Base-by-base conservation (phyloP, 139 green algal genomes). In the Micractinium conductrix region DNA sequence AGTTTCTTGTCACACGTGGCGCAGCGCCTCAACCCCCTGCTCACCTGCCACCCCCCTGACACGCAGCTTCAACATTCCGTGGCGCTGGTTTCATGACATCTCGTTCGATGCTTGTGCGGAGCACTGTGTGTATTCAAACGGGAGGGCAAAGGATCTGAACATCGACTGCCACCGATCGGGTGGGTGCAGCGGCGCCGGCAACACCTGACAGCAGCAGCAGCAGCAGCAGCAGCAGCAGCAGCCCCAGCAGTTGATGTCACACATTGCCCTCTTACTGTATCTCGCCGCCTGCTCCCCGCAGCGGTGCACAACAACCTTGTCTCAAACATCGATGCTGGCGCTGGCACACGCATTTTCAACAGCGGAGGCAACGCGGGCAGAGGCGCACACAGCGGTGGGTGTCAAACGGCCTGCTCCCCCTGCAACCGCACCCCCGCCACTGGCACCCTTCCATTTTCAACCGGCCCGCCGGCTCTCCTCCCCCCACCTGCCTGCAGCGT, bases 111-210 rank as follows among this genome's bases (percentile, higher is more conserved):
- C 76, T 5, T 71, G 72, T 45, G 58, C 76, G 7, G 76, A 71
- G 38, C 28, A 40, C 55, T 44, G 38, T 22, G 76, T 82, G 55
- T 82, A 82, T 28, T 42, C 26, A 55, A 82, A 30, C 38, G 76
- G 76, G 37, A 55, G 22, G 58, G 76, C 33, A 1, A 8, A 21
- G 38, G 76, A 82, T 58, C 72, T 82, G 38, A 82, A 82, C 76
- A 71, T 71, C 17, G 76, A 82, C 76, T 82, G 76, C 76, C 76
- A 82, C 38, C 40, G 76, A 10, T 55, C 76, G 14, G 76, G 76
- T 58, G 58, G 30, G 76, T 33, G 17, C 2, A n/a, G n/a, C n/a
- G n/a, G n/a, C n/a, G n/a, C n/a, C n/a, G n/a, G n/a, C n/a, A n/a
- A n/a, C n/a, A n/a, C n/a, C n/a, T n/a, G n/a, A n/a, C n/a, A n/a